Evolutionary conservation across 2,329 filamentous ascomycete species (phyloP).

Genomic region (Claviceps fusiformis): DNA sequence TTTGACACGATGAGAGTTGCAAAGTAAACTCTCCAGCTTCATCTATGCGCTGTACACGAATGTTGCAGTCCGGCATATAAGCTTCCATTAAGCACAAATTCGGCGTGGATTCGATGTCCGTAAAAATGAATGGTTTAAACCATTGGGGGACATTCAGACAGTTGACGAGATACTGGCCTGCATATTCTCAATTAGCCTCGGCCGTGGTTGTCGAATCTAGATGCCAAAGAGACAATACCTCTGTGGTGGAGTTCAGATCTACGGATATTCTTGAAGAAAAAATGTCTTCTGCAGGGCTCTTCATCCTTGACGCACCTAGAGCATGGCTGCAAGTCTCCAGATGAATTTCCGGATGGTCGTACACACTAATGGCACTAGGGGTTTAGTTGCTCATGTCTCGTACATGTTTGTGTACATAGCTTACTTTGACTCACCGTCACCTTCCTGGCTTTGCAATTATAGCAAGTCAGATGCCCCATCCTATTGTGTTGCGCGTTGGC

Average conservation of each 20-base stretch:
- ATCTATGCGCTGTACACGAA: neutral
- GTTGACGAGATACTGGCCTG: neutral
- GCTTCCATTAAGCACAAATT: neutral
- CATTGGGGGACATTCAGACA: neutral
- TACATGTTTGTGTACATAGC: neutral
- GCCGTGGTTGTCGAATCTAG: neutral
- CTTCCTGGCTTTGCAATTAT: neutral
- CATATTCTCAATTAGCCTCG: neutral
- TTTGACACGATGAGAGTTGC: neutral
- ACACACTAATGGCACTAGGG: neutral
- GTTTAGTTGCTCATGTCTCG: neutral
- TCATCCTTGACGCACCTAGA: neutral
- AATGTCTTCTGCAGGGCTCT: neutral
- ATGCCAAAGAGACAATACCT: neutral
- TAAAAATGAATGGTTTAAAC: neutral
- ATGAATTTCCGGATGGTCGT: neutral
- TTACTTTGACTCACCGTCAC: neutral
- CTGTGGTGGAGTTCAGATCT: neutral
- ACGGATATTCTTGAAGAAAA: neutral
- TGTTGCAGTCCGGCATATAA: neutral
- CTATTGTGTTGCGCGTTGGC: neutral
- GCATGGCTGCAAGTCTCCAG: neutral
- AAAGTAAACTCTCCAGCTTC: neutral
- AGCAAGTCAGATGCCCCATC: neutral
- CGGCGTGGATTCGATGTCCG: neutral